Conservation (phyloP, 352 stramenopile genomes). For the Thalassiosira exigua region DNA sequence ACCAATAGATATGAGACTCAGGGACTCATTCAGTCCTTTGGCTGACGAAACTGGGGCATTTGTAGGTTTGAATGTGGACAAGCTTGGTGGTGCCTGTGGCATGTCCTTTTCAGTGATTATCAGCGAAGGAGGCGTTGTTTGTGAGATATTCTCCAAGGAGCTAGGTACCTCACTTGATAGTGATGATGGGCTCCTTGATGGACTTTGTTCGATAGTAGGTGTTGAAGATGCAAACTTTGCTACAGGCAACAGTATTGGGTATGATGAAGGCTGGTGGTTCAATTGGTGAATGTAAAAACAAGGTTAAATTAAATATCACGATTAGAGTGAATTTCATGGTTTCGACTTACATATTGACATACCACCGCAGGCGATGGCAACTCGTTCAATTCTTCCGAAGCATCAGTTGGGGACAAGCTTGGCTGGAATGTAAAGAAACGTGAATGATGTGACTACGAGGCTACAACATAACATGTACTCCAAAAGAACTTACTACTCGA, state of each 20-base stretch:
- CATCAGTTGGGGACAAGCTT: background rate
- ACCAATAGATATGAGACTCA: background rate
- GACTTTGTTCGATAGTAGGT: background rate
- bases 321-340: background rate
- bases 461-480: background rate
- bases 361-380: background rate
- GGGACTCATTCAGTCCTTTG: background rate
- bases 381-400: background rate
- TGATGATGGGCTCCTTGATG: background rate
- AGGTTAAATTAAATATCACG: background rate
- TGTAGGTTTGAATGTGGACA: background rate
- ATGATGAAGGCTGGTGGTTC: background rate
- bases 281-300: background rate
- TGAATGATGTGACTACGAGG: background rate
- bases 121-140: background rate
- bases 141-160: background rate
- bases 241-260: background rate
- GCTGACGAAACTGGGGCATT: background rate
- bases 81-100: background rate
- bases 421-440: background rate
- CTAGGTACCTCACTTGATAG: background rate
- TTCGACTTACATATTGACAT: conserved; percentile 1
- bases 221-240: background rate
- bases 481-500: background rate
- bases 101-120: background rate